Evolutionary conservation across 805 yeast species (phyloP).

Genomic region (Metschnikowia noctiluminum): DNA sequence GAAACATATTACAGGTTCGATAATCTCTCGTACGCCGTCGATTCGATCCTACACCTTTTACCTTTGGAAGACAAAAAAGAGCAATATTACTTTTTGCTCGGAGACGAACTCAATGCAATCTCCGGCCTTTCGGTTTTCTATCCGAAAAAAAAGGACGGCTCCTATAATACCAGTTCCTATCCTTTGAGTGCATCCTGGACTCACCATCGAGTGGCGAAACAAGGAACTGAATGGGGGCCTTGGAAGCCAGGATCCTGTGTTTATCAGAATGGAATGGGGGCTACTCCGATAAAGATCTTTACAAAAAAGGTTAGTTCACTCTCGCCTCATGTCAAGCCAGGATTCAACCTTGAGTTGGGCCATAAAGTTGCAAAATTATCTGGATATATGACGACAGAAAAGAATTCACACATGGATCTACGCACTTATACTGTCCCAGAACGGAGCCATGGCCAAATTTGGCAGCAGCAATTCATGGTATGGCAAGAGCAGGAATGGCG

Average conservation of each 20-base stretch:
- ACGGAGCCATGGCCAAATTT: conserved; percentile 3
- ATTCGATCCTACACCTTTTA: not conserved
- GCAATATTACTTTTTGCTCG: not conserved
- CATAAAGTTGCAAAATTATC: not conserved
- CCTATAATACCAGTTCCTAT: not conserved
- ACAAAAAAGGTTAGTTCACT: not conserved
- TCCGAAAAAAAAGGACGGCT: not conserved
- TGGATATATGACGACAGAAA: not conserved
- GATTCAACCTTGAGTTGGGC: conserved; percentile 1
- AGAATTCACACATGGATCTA: not conserved
- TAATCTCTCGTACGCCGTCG: not conserved
- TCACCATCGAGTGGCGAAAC: not conserved
- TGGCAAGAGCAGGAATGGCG: conserved; percentile 8
- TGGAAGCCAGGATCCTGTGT: conserved; percentile 3
- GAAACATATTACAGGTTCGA: not conserved
- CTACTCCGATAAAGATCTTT: not conserved
- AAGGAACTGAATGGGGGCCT: not conserved
- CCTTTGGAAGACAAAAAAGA: not conserved
- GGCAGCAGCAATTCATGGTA: conserved; percentile 9
- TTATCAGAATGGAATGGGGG: not conserved
- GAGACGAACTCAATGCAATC: not conserved
- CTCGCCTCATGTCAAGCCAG: not conserved
- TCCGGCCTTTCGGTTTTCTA: not conserved
- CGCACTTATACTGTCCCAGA: conserved; percentile 1
- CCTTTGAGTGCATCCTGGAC: not conserved